These are phyloP conservation scores for Carex littledalei DNA, from an alignment of 176 grass and related monocot species.

Conservation along the genomic window DNA sequence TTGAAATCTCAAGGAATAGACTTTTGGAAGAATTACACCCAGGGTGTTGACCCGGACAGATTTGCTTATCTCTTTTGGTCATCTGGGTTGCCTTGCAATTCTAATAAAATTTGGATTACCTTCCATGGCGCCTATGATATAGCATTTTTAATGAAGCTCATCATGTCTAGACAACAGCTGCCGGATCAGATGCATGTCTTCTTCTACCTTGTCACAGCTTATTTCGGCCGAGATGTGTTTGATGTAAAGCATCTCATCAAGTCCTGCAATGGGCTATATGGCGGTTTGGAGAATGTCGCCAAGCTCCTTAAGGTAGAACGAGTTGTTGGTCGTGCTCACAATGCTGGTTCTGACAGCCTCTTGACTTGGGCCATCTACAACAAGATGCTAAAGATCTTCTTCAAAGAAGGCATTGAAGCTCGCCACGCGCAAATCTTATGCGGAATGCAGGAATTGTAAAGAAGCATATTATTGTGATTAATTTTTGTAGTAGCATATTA, in stretches of 20 bases:
- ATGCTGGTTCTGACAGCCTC: too few relatives aligned
- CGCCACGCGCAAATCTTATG: too few relatives aligned
- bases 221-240: not conserved
- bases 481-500: too few relatives aligned
- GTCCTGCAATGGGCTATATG: not conserved
- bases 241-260: conserved; percentile 2
- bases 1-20: not conserved
- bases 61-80: not conserved
- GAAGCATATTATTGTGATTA: too few relatives aligned
- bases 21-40: not conserved
- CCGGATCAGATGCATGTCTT: not conserved
- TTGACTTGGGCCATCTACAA: too few relatives aligned
- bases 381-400: too few relatives aligned
- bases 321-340: too few relatives aligned
- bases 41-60: not conserved
- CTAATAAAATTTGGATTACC: not conserved
- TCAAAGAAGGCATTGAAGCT: too few relatives aligned
- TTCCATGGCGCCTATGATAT: not conserved
- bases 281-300: too few relatives aligned
- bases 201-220: not conserved
- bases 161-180: not conserved
- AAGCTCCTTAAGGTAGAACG: too few relatives aligned
- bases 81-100: not conserved
- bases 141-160: not conserved
- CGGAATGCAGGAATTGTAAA: too few relatives aligned